These are phyloP conservation scores for Pyrenopolyporus hunteri DNA, from an alignment of 495 filamentous ascomycete genomes.

Conservation along the genomic window DNA sequence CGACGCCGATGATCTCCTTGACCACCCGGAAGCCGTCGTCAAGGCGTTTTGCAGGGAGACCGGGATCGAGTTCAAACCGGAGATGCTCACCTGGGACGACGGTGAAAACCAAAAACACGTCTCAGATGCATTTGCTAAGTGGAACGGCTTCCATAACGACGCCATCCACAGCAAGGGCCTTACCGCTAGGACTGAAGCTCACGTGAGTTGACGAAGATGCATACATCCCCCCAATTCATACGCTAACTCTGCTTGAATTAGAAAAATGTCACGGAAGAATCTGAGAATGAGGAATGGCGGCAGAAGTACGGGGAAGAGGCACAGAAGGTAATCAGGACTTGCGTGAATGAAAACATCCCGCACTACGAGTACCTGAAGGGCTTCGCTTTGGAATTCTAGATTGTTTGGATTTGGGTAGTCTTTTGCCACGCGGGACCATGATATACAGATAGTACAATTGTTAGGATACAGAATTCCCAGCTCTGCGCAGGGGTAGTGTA, in stretches of 20 bases:
- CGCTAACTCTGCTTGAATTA: conserved; percentile 20
- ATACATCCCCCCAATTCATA: not conserved
- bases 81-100: conserved; percentile 84
- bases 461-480: conserved; percentile 18
- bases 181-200: conserved; percentile 62
- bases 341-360: conserved; percentile 77
- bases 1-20: conserved; percentile 92
- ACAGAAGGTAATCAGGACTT: conserved; percentile 74
- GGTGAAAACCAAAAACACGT: conserved; percentile 69
- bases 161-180: conserved; percentile 79
- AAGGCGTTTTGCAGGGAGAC: conserved; percentile 78
- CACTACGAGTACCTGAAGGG: conserved; percentile 92
- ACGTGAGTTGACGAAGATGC: conserved; percentile 64
- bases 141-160: conserved; percentile 95
- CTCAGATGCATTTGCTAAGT: conserved; percentile 83
- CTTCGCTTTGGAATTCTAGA: conserved; percentile 71
- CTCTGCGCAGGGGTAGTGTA: conserved; percentile 8
- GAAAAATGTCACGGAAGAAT: conserved; percentile 55
- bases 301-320: conserved; percentile 82
- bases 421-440: conserved; percentile 6
- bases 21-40: conserved; percentile 75
- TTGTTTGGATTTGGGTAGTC: not conserved
- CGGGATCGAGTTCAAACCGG: conserved; percentile 69
- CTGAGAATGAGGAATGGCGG: conserved; percentile 78
- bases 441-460: conserved; percentile 36